phyloP scores from a whole-genome alignment of 192 early-diverging fungal species.

The Backusella australiensis region DNA sequence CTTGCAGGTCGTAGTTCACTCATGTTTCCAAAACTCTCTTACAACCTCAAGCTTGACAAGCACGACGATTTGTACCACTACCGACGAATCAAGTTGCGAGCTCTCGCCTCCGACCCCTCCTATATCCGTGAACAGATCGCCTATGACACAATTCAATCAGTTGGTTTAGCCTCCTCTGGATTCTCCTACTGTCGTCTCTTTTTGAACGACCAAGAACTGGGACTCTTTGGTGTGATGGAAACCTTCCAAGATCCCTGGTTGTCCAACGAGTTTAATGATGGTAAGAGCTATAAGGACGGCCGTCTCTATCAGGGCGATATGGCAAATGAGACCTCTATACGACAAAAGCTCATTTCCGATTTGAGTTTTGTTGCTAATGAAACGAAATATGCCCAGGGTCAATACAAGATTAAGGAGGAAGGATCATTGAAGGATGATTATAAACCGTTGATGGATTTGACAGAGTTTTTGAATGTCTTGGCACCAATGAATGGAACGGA shows the following conservation, averaged over 20 bases:
- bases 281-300: neutral
- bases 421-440: neutral
- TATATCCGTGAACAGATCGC: conserved; percentile 23
- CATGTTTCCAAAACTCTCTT: conserved; percentile 16
- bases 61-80: neutral
- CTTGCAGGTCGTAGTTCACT: conserved; percentile 13
- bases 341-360: neutral
- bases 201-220: conserved; percentile 11
- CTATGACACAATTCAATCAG: conserved; percentile 14
- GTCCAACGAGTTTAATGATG: neutral
- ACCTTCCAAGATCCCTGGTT: conserved; percentile 17
- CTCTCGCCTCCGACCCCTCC: conserved; percentile 7
- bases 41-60: conserved; percentile 21
- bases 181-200: conserved; percentile 4
- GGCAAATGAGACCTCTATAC: neutral
- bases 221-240: conserved; percentile 22
- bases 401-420: conserved; percentile 10
- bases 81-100: conserved; percentile 14
- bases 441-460: neutral
- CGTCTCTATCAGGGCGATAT: conserved; percentile 15
- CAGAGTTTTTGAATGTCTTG: conserved; percentile 16
- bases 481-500: neutral
- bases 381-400: neutral
- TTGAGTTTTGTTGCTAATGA: conserved; percentile 1
- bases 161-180: conserved; percentile 1